Conservation (phyloP, 1,139 yeast genomes). For the Suhomyces maxii region DNA sequence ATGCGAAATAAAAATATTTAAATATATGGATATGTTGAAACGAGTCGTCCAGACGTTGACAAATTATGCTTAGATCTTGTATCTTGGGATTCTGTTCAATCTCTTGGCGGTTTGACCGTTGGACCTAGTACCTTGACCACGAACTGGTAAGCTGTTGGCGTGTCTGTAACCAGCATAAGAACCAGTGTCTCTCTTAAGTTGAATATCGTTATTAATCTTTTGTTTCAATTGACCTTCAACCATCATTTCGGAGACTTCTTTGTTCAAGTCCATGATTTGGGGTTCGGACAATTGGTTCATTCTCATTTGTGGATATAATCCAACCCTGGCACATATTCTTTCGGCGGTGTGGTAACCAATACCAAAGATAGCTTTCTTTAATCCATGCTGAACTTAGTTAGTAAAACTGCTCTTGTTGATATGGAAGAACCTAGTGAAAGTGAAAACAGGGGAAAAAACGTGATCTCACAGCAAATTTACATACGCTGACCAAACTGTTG, state of each 20-base stretch:
- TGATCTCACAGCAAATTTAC: constrained; percentile 21
- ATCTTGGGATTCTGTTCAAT: constrained; percentile 75
- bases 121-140: constrained; percentile 91
- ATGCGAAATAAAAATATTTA: too few relatives aligned
- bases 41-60: too few relatives aligned
- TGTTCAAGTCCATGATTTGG: constrained; percentile 80
- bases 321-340: constrained; percentile 79
- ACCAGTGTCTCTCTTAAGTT: constrained; percentile 77
- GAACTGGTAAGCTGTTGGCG: constrained; percentile 83
- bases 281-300: constrained; percentile 91
- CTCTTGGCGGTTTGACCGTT: constrained; percentile 88
- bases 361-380: constrained; percentile 82
- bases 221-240: constrained; percentile 87
- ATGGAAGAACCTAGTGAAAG: not conserved
- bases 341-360: constrained; percentile 77
- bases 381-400: constrained; percentile 41
- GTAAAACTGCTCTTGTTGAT: constrained; percentile 2
- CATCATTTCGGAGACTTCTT: constrained; percentile 78
- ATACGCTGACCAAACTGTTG: constrained; percentile 42
- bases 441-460: not conserved
- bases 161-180: constrained; percentile 90
- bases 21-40: too few relatives aligned
- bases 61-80: constrained; percentile 21
- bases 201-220: constrained; percentile 75
- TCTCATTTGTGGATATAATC: constrained; percentile 90